Evolutionary conservation across 768 basidiomycete genomes (phyloP), one percentile per base, ranked within the genome.

Genomic region (Pisolithus microcarpus): DNA sequence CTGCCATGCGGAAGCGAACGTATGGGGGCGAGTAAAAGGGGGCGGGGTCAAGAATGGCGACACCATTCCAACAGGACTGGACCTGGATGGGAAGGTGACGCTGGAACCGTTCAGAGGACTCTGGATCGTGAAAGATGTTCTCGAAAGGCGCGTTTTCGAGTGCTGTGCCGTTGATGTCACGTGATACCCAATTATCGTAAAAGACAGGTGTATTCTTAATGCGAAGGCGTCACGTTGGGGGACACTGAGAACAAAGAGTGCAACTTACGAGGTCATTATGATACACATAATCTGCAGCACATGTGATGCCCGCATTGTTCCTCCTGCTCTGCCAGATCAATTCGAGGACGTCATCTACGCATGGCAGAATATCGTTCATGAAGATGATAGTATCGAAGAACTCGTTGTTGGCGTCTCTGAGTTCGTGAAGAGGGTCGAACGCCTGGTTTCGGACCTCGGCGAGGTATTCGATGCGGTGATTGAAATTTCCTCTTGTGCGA

Each of bases 401-500:
- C 70, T 98, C 95, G 64, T 87, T 87, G 64, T 93, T 84, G 23
- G 85, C 72, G 65, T 96, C 94, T 38, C 96, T 78, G 36, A 96
- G 78, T 62, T 98, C 96, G 70, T 95, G 88, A 21, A 98, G 74
- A 1, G 96, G 96, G 2, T 89, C 92, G 66, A 99, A 89, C 13
- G 96, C 96, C 24, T 91, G 86, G 67, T 99, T 98, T 53, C 96
- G 88, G n/a, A 99, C 95, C 65, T 99, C 95, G n/a, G 96, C 96
- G 48, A 99, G 85, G 72, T 99, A 99, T 70, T 99, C 96, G 75
- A 99, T 99, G 48, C 96, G 94, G 67, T 99, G 96, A 69, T 95
- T 95, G 77, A 98, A 98, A 8, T 88, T 87, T 38, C 96, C 96
- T 26, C 95, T 78, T 9, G 89, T 94, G 55, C 96, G 85, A 75